A percentile compares a stretch with the other conserved stretches of the same genome.
phyloP scores from a whole-genome alignment of 2,329 filamentous ascomycete species.

The Ophiostoma sp. region DNA sequence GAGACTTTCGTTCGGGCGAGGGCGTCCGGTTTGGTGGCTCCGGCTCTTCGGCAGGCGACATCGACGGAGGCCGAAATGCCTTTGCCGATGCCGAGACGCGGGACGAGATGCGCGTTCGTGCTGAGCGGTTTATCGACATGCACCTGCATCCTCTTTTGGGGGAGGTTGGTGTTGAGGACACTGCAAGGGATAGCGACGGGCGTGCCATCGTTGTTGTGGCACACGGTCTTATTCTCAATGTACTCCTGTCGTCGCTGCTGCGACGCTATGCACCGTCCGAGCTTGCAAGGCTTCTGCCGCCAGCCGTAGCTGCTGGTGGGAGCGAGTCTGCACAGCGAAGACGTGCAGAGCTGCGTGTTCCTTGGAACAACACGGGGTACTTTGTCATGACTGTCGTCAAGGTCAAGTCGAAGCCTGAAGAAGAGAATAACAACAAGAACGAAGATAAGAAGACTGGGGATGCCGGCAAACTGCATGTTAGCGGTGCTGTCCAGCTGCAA shows the following conservation, averaged over 20 bases:
- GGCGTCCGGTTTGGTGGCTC: constrained; percentile 56
- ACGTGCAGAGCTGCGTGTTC: constrained; percentile 35
- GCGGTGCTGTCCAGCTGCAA: constrained; percentile 33
- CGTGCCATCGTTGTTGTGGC: constrained; percentile 67
- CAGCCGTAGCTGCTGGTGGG: constrained; percentile 4
- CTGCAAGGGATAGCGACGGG: not conserved
- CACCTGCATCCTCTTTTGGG: constrained; percentile 60
- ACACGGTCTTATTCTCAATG: constrained; percentile 77
- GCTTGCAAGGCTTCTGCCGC: constrained; percentile 29
- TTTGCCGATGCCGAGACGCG: constrained; percentile 63
- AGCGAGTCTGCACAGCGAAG: not conserved
- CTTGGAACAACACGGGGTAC: constrained; percentile 58
- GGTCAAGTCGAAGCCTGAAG: constrained; percentile 12
- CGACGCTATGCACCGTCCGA: constrained; percentile 48
- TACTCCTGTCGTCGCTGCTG: constrained; percentile 65
- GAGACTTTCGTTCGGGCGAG: constrained; percentile 72
- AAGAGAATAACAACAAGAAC: not conserved
- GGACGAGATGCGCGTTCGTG: constrained; percentile 64
- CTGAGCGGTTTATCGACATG: constrained; percentile 64
- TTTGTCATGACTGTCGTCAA: constrained; percentile 37
- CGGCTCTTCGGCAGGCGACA: not conserved
- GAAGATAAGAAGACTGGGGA: not conserved
- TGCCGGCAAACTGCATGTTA: not conserved
- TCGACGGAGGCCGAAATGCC: constrained; percentile 7
- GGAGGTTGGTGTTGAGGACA: constrained; percentile 25